Percentiles rank a stretch among this genome's conserved stretches.
phyloP scores from a whole-genome alignment of 148 eudicot species.

The Selenicereus undatus region DNA sequence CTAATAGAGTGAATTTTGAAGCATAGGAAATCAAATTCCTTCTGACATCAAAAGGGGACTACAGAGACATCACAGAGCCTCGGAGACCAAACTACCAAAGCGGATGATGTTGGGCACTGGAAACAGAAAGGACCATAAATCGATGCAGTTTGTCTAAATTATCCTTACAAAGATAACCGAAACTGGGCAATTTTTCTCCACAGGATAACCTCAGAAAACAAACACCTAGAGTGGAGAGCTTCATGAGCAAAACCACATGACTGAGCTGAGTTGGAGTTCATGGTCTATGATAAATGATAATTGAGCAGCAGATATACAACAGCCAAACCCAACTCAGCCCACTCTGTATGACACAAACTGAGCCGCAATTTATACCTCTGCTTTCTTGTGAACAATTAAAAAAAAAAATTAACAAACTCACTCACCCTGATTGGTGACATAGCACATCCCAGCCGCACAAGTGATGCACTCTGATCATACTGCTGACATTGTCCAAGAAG shows the following conservation, averaged over 20 bases:
- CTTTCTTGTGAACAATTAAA: background rate
- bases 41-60: background rate
- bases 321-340: too few species aligned
- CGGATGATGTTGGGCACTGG: background rate
- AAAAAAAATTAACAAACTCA: background rate
- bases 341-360: too few species aligned
- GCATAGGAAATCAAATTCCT: slow-evolving; percentile 1
- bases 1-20: background rate
- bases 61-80: background rate
- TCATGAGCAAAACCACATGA: too few species aligned
- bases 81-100: background rate
- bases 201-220: background rate
- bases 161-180: background rate
- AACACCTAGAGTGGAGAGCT: background rate
- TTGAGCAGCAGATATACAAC: too few species aligned
- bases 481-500: slow-evolving; percentile 41
- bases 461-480: slow-evolving; percentile 38
- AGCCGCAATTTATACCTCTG: background rate
- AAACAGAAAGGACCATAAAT: too few species aligned
- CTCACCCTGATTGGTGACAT: slow-evolving; percentile 51
- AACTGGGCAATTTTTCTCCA: background rate
- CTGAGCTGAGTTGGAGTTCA: too few species aligned
- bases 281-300: too few species aligned
- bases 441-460: slow-evolving; percentile 34
- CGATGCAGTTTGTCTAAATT: too few species aligned